Percentiles rank a stretch among this genome's conserved stretches.
These are phyloP conservation scores for Schizosaccharomyces lindneri DNA, from an alignment of 805 yeast genomes.

Conservation along the genomic window DNA sequence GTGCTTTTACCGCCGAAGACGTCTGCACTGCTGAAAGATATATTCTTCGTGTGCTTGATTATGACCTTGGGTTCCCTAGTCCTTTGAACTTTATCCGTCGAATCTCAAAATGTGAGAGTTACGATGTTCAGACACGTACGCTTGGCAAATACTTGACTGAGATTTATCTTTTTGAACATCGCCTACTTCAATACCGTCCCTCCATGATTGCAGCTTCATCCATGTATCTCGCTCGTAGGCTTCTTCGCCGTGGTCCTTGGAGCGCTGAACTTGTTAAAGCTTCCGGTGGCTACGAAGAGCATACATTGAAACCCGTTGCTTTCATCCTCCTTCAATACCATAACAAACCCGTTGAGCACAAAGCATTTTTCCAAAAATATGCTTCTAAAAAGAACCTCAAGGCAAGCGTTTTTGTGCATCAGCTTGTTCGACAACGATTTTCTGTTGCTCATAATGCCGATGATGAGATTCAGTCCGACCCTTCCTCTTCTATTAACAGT, in stretches of 20 bases:
- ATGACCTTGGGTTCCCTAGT: conserved; percentile 94
- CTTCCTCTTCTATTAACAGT: neutral
- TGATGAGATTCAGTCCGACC: neutral
- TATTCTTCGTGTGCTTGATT: conserved; percentile 73
- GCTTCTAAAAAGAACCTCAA: conserved; percentile 73
- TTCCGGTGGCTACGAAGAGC: conserved; percentile 62
- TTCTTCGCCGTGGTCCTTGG: conserved; percentile 32
- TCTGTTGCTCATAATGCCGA: neutral
- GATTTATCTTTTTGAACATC: conserved; percentile 69
- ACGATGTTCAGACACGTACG: conserved; percentile 80
- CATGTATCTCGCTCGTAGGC: conserved; percentile 54
- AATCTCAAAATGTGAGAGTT: conserved; percentile 86
- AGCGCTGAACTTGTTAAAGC: conserved; percentile 40
- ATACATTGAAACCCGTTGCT: conserved; percentile 45
- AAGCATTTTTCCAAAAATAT: conserved; percentile 80
- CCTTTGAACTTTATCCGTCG: conserved; percentile 91
- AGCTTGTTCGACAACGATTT: neutral
- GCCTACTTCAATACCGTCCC: conserved; percentile 68
- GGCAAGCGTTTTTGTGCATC: conserved; percentile 8
- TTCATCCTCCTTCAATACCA: conserved; percentile 49
- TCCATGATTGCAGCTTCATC: conserved; percentile 95
- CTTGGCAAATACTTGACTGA: conserved; percentile 82
- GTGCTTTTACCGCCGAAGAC: conserved; percentile 61
- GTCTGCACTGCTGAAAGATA: conserved; percentile 69
- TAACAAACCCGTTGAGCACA: conserved; percentile 55